Evolutionary conservation across 768 basidiomycete species (phyloP), one percentile per base, ranked within the genome.

Genomic region (Leucocoprinus birnbaumii): DNA sequence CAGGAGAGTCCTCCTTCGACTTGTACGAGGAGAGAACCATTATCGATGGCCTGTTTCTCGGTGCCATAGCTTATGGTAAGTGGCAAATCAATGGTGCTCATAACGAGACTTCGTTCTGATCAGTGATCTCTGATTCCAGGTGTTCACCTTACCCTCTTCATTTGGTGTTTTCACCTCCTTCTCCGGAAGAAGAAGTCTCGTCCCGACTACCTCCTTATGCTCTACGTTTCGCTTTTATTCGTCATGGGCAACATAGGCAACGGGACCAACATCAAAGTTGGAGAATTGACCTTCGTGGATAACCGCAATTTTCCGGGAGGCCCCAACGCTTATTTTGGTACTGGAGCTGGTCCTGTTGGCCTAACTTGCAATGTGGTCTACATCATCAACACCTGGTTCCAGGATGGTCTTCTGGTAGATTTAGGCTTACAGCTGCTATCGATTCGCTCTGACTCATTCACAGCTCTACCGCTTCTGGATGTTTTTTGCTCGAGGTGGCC

Each of bases 21-120:
- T 57, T 65, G 24, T 60, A 58, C 59, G 35, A 49, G 19, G 62
- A 65, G 44, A 55, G 58, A 2, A 60, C 62, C 46, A 63, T 55
- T 47, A 53, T 65, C n/a, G 52, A 62, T 38, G 64, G 64, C 14
- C 50, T 60, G 6, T 52, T 65, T 37, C 55, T 65, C n/a, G 58
- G 46, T 19, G 58, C 54, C 34, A 59, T 65, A 19, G 61, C 59
- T 16, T 65, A 62, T 47, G 65, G 65, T 58, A 49, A 50, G 55
- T 46, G 26, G 21, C 6, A 22, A 7, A 24, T 42, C 5, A 25
- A n/a, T n/a, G n/a, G n/a, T 18, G 2, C 51, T 13, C 18, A 35
- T 46, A 13, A 45, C 24, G 27, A 34, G 10, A 16, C 2, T 8
- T n/a, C 10, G 18, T 19, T 19, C 26, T 50, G 26, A 48, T 55